Evolutionary conservation across 1,139 yeast genomes (phyloP), one percentile per base, ranked within the genome.

Genomic region (Suhomyces atakaporum): DNA sequence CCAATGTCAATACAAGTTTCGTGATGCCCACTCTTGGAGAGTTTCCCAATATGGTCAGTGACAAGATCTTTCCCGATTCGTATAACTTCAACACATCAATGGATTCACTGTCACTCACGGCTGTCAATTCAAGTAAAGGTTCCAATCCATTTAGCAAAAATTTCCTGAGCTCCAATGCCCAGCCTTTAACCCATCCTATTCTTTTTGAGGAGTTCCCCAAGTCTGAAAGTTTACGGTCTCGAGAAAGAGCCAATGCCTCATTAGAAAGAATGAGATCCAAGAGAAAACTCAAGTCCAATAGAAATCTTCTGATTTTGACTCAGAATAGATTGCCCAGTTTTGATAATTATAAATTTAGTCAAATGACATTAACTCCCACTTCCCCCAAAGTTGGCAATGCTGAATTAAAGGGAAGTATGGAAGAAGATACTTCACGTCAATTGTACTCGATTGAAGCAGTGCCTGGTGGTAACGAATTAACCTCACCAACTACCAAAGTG

Each of bases 221-320:
- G 26, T 46, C 61, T 2, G 65, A 58, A 18, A 60, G 56, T 31
- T 47, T 60, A 5, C 62, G 79, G 41, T 78, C 83, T 4, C 67
- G 71, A 27, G 86, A 79, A 46, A 63, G 86, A 46, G 86, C 86
- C 0, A 81, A 79, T 52, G 86, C 86, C 0, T 79, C 85, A 0
- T 58, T 82, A 27, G 73, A 78, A 42, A 66, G 89, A 56, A 79
- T 81, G 72, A 69, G 77, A 43, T 75, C 77, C 25, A 63, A 85
- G 42, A 60, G 86, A 40, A 73, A 73, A 50, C 77, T 80, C 39
- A 77, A 73, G 47, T 70, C 77, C 23, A 62, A 67, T 10, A 33
- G 56, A 23, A 62, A 61, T 36, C 52, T 60, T 4, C 64, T 56
- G 59, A 53, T 58, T 19, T 47, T 58, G 28, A 52, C 63, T 2